A percentile compares a stretch with the other conserved stretches of the same genome.
phyloP scores from a whole-genome alignment of 2,329 filamentous ascomycete species.

The Orbilia javanica region DNA sequence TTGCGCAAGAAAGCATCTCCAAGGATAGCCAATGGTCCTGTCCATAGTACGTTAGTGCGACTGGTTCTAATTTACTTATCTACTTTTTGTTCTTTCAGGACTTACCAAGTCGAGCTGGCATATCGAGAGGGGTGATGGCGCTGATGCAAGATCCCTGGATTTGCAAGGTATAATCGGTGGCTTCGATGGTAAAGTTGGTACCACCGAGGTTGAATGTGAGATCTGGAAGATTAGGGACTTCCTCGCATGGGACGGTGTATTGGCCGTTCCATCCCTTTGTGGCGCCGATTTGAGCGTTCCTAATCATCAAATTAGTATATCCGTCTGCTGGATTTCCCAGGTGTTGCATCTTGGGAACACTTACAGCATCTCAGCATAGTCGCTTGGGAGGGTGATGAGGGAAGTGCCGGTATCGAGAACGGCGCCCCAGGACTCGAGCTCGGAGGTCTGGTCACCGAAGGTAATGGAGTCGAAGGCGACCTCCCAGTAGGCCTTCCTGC shows the following conservation, averaged over 20 bases:
- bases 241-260: slow-evolving; percentile 91
- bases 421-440: slow-evolving; percentile 82
- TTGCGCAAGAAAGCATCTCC: slow-evolving; percentile 87
- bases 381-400: slow-evolving; percentile 90
- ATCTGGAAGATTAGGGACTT: slow-evolving; percentile 85
- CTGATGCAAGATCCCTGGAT: slow-evolving; percentile 96
- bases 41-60: slow-evolving; percentile 66
- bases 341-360: slow-evolving; percentile 61
- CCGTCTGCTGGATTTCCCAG: background rate
- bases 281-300: slow-evolving; percentile 94
- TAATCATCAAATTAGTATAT: slow-evolving; percentile 60
- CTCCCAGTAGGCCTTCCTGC: slow-evolving; percentile 99
- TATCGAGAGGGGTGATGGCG: slow-evolving; percentile 96
- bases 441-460: slow-evolving; percentile 85
- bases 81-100: background rate
- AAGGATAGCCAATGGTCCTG: slow-evolving; percentile 87
- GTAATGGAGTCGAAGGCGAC: slow-evolving; percentile 93
- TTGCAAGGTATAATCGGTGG: slow-evolving; percentile 96
- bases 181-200: slow-evolving; percentile 89
- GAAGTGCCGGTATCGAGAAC: slow-evolving; percentile 99
- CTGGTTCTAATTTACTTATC: slow-evolving; percentile 66
- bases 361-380: slow-evolving; percentile 88
- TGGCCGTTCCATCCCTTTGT: slow-evolving; percentile 98
- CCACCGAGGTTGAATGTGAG: slow-evolving; percentile 87
- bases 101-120: slow-evolving; percentile 66